phyloP scores from a whole-genome alignment of 2,329 filamentous ascomycete genomes.

The Pseudogymnoascus sp. region DNA sequence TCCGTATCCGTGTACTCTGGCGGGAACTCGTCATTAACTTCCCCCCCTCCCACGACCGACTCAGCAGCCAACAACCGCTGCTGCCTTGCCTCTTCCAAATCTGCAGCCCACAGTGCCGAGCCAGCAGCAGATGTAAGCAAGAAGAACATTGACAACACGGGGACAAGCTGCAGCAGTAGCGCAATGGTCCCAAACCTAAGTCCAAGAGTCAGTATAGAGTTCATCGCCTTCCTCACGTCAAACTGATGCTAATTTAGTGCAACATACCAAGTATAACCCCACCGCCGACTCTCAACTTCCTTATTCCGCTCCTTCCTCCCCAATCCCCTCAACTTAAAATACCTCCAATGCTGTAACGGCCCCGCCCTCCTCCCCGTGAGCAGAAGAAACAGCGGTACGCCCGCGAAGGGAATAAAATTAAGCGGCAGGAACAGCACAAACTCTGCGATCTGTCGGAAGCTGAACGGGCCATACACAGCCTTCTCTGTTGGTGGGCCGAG shows the following conservation, averaged over 20 bases:
- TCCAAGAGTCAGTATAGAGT: not conserved
- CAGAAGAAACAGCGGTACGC: slow-evolving; percentile 76
- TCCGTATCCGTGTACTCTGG: slow-evolving; percentile 4
- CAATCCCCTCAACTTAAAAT: slow-evolving; percentile 72
- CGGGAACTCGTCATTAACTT: slow-evolving; percentile 4
- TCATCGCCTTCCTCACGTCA: not conserved
- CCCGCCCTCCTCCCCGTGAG: slow-evolving; percentile 82
- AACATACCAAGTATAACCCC: slow-evolving; percentile 74
- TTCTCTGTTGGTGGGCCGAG: slow-evolving; percentile 72
- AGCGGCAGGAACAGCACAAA: slow-evolving; percentile 71
- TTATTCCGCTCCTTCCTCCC: slow-evolving; percentile 63
- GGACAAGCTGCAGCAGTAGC: slow-evolving; percentile 77
- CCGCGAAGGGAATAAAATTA: slow-evolving; percentile 77
- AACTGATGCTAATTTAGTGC: not conserved
- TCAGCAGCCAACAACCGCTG: not conserved
- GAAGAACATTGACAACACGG: slow-evolving; percentile 88
- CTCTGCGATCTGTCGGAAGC: slow-evolving; percentile 80
- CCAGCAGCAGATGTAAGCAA: slow-evolving; percentile 79
- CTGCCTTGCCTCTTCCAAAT: slow-evolving; percentile 51
- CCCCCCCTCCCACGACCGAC: not conserved
- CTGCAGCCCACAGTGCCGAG: slow-evolving; percentile 76
- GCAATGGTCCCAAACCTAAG: slow-evolving; percentile 72
- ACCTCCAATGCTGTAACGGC: slow-evolving; percentile 83
- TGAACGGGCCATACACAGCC: slow-evolving; percentile 81
- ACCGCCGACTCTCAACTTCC: slow-evolving; percentile 57